Percentiles rank a stretch among this genome's conserved stretches.
phyloP scores from a whole-genome alignment of 2,329 filamentous ascomycete species.

The Colletotrichum theobromicola region DNA sequence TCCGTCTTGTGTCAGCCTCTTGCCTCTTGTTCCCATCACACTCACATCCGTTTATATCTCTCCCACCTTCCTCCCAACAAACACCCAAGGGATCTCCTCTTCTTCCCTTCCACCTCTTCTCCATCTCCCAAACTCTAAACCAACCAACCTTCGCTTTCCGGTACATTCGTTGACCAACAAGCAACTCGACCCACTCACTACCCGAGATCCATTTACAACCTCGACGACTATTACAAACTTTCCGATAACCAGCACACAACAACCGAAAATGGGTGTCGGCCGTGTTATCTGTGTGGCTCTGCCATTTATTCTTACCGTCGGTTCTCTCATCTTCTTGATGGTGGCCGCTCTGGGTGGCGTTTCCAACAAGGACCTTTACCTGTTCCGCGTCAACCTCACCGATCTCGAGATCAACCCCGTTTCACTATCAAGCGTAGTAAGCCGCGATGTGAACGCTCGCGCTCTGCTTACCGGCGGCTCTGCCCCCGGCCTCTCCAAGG shows the following conservation, averaged over 20 bases:
- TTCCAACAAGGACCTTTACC: conserved; percentile 59
- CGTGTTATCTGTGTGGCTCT: conserved; percentile 86
- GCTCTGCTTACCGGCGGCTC: conserved; percentile 30
- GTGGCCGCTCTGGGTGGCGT: conserved; percentile 62
- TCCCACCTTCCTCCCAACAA: not conserved
- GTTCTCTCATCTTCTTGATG: conserved; percentile 73
- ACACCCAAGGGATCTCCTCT: not conserved
- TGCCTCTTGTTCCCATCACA: conserved; percentile 1
- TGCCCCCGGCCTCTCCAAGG: conserved; percentile 28
- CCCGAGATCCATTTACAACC: not conserved
- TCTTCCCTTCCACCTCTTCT: not conserved
- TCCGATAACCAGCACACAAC: conserved; percentile 28
- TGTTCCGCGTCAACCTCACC: conserved; percentile 66
- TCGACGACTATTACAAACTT: not conserved
- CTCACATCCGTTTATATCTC: not conserved
- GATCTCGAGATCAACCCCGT: conserved; percentile 60
- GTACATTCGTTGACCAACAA: conserved; percentile 9
- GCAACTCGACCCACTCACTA: not conserved
- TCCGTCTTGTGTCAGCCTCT: conserved; percentile 5
- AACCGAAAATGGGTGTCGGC: conserved; percentile 64
- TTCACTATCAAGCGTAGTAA: conserved; percentile 26
- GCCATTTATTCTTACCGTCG: conserved; percentile 83
- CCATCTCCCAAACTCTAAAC: not conserved
- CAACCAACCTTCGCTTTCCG: not conserved
- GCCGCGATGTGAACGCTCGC: conserved; percentile 28